Evolutionary conservation across 2,329 filamentous ascomycete genomes (phyloP).

Genomic region (Aspergillus sp.): DNA sequence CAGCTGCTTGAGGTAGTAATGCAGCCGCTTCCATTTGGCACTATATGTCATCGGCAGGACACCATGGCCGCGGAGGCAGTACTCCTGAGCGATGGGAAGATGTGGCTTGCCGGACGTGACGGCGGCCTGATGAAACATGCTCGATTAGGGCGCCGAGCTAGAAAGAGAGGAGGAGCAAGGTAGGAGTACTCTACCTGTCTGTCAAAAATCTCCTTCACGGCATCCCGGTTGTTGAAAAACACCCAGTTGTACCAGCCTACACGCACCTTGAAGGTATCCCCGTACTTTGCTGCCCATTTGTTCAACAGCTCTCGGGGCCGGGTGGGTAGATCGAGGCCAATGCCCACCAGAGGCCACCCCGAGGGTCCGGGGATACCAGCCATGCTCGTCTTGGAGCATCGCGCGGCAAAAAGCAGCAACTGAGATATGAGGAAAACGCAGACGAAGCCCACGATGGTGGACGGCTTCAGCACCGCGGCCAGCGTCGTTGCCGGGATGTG

Average conservation of each 20-base stretch:
- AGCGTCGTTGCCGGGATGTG: background rate
- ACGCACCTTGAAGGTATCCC: slow-evolving; percentile 3
- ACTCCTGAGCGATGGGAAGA: background rate
- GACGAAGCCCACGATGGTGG: background rate
- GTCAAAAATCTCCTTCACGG: slow-evolving; percentile 4
- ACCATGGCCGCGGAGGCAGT: background rate
- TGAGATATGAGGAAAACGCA: background rate
- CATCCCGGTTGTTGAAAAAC: background rate
- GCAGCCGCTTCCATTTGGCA: background rate
- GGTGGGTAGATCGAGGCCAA: background rate
- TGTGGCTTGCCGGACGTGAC: background rate
- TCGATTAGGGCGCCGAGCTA: background rate
- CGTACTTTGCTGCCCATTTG: background rate
- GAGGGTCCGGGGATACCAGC: background rate
- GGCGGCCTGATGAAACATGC: background rate
- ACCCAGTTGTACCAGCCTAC: slow-evolving; percentile 6
- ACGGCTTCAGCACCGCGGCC: background rate
- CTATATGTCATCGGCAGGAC: slow-evolving; percentile 1
- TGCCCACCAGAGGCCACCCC: background rate
- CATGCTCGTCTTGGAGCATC: background rate
- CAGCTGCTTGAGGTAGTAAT: background rate
- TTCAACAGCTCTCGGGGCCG: background rate
- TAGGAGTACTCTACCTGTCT: background rate
- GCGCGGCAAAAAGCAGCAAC: background rate
- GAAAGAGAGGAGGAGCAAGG: background rate